Percentiles rank a stretch among this genome's conserved stretches.
phyloP scores from a whole-genome alignment of 495 filamentous ascomycete species.

The Penicillium soppii region DNA sequence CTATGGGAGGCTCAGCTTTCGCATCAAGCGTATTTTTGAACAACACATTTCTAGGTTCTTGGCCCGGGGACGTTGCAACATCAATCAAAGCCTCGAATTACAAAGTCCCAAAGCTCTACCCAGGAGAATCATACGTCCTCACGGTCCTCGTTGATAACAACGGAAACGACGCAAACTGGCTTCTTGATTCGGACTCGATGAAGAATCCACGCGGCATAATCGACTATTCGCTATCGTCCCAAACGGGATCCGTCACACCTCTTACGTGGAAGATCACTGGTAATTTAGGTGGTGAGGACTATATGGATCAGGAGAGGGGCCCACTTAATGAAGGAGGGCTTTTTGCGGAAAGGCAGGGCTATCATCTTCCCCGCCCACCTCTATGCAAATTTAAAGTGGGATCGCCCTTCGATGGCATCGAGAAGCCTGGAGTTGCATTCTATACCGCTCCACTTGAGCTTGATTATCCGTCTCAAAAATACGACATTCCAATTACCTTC shows the following conservation, averaged over 20 bases:
- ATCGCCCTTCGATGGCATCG: slow-evolving; percentile 46
- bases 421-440: slow-evolving; percentile 51
- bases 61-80: not conserved
- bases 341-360: slow-evolving; percentile 60
- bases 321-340: slow-evolving; percentile 67
- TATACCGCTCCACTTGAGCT: slow-evolving; percentile 54
- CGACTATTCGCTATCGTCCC: slow-evolving; percentile 46
- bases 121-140: slow-evolving; percentile 39
- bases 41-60: not conserved
- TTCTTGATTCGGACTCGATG: slow-evolving; percentile 53
- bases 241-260: slow-evolving; percentile 31
- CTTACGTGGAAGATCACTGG: slow-evolving; percentile 68
- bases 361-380: slow-evolving; percentile 56
- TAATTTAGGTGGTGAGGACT: slow-evolving; percentile 64
- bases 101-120: not conserved
- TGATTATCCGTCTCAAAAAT: slow-evolving; percentile 29
- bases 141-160: slow-evolving; percentile 66
- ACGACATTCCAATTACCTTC: slow-evolving; percentile 55
- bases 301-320: slow-evolving; percentile 56
- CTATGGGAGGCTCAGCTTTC: not conserved
- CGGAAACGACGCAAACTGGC: slow-evolving; percentile 58
- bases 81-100: not conserved
- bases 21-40: not conserved
- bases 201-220: slow-evolving; percentile 64
- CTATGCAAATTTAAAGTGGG: slow-evolving; percentile 32